These are phyloP conservation scores for Dendrobium nobile DNA, from an alignment of 106 monocot genomes.

Conservation along the genomic window DNA sequence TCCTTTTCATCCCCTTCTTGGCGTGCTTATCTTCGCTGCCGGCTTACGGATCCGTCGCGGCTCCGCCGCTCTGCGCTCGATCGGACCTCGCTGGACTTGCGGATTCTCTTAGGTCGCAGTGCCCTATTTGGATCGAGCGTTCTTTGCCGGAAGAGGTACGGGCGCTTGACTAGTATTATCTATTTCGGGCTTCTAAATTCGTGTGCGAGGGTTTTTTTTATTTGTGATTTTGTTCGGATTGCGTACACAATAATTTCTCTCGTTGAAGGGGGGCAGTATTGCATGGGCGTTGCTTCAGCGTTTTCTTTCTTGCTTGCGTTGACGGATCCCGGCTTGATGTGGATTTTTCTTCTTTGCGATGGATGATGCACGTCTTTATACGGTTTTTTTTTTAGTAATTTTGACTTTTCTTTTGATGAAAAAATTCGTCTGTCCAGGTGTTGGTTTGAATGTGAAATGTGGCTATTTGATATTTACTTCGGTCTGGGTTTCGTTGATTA, in stretches of 20 bases:
- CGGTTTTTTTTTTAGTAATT: neutral
- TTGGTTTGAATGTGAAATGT: no score
- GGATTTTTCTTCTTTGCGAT: neutral
- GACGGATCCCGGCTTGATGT: neutral
- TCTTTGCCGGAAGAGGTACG: slow-evolving; percentile 9
- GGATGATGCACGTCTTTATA: neutral
- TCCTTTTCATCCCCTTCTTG: neutral
- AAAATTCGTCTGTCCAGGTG: neutral
- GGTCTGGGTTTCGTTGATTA: no score
- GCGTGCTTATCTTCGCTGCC: slow-evolving; percentile 3
- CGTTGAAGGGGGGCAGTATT: neutral
- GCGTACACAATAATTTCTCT: no score
- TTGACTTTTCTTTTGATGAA: neutral
- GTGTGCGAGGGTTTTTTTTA: slow-evolving; percentile 2
- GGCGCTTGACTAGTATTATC: neutral
- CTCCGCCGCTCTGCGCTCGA: slow-evolving; percentile 10
- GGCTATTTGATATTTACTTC: no score
- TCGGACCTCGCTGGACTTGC: slow-evolving; percentile 14
- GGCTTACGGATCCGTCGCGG: neutral
- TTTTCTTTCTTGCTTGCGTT: neutral
- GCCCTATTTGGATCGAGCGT: slow-evolving; percentile 23
- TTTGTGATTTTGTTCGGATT: neutral
- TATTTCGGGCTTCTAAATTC: neutral
- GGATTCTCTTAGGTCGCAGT: slow-evolving; percentile 18
- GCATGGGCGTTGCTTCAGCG: neutral